Conservation (phyloP, 164 flowering plant species). For the Protea cynaroides region DNA sequence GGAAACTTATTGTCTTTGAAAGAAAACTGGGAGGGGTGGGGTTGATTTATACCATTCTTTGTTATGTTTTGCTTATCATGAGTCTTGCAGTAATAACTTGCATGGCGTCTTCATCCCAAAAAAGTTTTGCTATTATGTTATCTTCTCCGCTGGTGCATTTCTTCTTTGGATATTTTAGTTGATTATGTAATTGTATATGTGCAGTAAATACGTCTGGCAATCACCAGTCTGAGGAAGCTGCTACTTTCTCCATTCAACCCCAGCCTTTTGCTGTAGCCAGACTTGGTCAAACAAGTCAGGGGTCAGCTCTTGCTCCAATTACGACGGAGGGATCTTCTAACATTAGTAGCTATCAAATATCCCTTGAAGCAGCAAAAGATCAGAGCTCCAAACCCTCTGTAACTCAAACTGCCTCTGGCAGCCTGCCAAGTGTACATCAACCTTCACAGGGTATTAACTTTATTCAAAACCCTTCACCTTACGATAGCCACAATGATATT, state of each 20-base stretch:
- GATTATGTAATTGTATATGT: slow-evolving; percentile 4
- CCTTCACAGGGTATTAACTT: slow-evolving; percentile 26
- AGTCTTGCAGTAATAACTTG: not conserved
- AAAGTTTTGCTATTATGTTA: no score
- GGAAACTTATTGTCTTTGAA: no score
- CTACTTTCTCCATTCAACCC: slow-evolving; percentile 44
- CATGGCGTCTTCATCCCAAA: no score
- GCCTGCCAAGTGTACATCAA: slow-evolving; percentile 25
- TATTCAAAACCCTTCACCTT: slow-evolving; percentile 27
- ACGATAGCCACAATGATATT: slow-evolving; percentile 42
- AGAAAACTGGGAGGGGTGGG: not conserved
- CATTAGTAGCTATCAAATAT: slow-evolving; percentile 13
- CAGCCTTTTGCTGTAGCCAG: slow-evolving; percentile 31
- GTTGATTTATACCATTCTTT: not conserved
- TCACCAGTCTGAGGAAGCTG: slow-evolving; percentile 30
- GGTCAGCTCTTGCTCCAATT: slow-evolving; percentile 24
- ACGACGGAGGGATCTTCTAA: slow-evolving; percentile 29
- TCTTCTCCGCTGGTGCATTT: not conserved
- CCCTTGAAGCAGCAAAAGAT: slow-evolving; percentile 28
- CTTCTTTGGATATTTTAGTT: not conserved
- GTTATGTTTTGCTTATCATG: not conserved
- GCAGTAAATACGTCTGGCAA: slow-evolving; percentile 52
- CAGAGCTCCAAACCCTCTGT: slow-evolving; percentile 28
- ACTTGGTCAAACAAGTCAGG: slow-evolving; percentile 39
- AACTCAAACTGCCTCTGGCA: slow-evolving; percentile 30